A percentile compares a stretch with the other conserved stretches of the same genome.
These are phyloP conservation scores for Bocquillonia castaneifolia DNA, from an alignment of 441 rosid genomes.

Conservation along the genomic window DNA sequence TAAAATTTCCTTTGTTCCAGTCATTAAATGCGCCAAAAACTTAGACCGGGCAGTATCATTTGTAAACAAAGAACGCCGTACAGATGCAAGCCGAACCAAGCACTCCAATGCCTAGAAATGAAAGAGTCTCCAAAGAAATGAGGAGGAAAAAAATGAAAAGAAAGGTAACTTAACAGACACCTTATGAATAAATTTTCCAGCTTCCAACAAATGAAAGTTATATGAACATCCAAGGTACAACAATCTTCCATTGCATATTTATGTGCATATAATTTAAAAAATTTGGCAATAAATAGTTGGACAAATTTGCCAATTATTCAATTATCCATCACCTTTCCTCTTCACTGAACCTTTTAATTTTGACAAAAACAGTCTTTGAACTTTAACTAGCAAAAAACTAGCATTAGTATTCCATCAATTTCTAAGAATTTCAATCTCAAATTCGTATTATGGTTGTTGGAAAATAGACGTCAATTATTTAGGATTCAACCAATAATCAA, in stretches of 20 bases:
- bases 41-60: slow-evolving; percentile 80
- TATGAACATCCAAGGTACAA: background rate
- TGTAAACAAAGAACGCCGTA: slow-evolving; percentile 84
- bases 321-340: background rate
- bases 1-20: slow-evolving; percentile 90
- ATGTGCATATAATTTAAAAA: background rate
- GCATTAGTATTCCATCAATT: background rate
- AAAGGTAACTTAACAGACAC: background rate
- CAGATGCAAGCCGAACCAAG: slow-evolving; percentile 94
- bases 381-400: background rate
- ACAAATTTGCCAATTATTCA: background rate
- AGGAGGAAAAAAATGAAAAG: slow-evolving; percentile 4
- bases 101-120: slow-evolving; percentile 83
- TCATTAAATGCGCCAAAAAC: slow-evolving; percentile 91
- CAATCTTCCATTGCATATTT: background rate
- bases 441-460: background rate
- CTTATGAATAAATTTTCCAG: background rate
- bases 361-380: background rate
- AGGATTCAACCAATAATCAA: background rate
- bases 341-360: background rate
- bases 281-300: background rate
- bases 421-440: background rate
- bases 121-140: slow-evolving; percentile 7
- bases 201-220: background rate
- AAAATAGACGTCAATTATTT: background rate